Evolutionary conservation across 495 filamentous ascomycete genomes (phyloP).

Genomic region (Penicillium ucsense): DNA sequence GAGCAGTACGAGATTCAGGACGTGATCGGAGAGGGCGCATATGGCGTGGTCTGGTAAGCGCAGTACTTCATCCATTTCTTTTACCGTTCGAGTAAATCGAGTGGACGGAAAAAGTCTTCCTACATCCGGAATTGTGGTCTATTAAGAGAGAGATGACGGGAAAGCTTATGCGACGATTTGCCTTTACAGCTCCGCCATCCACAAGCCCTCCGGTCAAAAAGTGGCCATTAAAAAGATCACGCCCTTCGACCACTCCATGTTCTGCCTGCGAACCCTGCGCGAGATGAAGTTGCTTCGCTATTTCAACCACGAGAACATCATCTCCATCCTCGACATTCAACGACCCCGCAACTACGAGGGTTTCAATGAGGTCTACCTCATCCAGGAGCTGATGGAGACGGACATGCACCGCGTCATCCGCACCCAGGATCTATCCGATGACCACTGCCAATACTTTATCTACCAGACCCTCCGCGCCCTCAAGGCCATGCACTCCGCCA

Average conservation of each 20-base stretch:
- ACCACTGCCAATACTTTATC: constrained; percentile 99
- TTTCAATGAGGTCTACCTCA: constrained; percentile 97
- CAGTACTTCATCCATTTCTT: neutral
- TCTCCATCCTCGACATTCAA: constrained; percentile 98
- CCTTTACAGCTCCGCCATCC: constrained; percentile 75
- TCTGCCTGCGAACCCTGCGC: constrained; percentile 90
- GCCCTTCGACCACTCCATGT: constrained; percentile 98
- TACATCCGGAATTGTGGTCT: neutral
- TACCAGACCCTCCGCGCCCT: constrained; percentile 97
- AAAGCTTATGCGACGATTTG: constrained; percentile 7
- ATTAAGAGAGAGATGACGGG: neutral
- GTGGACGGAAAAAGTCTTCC: too few species aligned
- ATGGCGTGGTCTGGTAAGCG: constrained; percentile 94
- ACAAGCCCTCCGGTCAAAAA: constrained; percentile 97
- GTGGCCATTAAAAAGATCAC: constrained; percentile 99
- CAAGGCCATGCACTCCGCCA: constrained; percentile 99
- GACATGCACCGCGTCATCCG: constrained; percentile 99
- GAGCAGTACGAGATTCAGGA: constrained; percentile 99
- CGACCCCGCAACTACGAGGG: constrained; percentile 91
- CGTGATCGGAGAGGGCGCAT: constrained; percentile 97
- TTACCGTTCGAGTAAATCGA: too few species aligned
- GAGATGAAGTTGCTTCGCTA: constrained; percentile 99
- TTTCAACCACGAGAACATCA: constrained; percentile 99
- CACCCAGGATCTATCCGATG: constrained; percentile 95
- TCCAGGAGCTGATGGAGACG: constrained; percentile 99